Evolutionary conservation across 148 eudicot genomes (phyloP).

Genomic region (Camellia granthamiana): DNA sequence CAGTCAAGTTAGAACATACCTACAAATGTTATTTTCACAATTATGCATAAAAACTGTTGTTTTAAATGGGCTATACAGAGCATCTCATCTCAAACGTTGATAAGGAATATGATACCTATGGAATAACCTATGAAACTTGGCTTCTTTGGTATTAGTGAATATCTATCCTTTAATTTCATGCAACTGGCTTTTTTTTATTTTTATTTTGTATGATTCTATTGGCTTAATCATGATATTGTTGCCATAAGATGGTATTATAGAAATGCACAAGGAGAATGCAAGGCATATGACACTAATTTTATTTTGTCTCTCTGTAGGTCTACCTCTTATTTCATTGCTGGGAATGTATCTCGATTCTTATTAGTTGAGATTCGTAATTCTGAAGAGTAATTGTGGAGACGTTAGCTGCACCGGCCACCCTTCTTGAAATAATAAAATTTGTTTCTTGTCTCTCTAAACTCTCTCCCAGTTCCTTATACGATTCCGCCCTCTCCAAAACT

Average conservation of each 20-base stretch:
- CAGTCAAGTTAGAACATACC: background rate
- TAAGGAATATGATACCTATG: background rate
- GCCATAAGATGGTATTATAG: background rate
- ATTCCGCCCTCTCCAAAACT: too few species aligned
- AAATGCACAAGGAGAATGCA: background rate
- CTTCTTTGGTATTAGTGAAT: background rate
- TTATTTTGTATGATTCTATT: too few species aligned
- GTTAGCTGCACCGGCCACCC: background rate
- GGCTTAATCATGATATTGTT: background rate
- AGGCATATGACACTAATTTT: background rate
- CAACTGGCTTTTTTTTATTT: background rate
- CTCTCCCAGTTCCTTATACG: background rate
- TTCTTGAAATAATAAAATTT: background rate
- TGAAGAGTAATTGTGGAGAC: background rate
- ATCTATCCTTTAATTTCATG: background rate
- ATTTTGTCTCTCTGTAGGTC: background rate
- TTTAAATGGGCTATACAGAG: background rate
- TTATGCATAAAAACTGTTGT: background rate
- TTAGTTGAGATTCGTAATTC: background rate
- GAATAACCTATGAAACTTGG: background rate
- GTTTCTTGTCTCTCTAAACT: background rate
- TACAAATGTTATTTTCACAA: too few species aligned
- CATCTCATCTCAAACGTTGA: background rate
- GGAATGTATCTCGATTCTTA: background rate
- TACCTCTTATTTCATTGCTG: slow-evolving; percentile 1